Base-by-base conservation (phyloP, 306 rosid species). In the Cucumis melo region DNA sequence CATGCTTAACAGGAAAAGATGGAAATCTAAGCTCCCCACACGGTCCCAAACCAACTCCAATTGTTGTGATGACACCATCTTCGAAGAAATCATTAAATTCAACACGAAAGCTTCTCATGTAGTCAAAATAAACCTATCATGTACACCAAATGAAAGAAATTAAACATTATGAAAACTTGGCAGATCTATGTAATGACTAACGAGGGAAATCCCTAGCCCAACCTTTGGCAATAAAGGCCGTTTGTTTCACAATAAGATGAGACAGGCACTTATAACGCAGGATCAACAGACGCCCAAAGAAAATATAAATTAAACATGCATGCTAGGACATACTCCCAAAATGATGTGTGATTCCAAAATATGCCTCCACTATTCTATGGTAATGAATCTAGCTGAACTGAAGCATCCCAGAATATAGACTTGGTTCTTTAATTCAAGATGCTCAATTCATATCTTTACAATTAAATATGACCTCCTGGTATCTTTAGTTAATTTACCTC, bases 21-120 rank as follows among this genome's bases (percentile, higher is more conserved):
- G 99, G 98, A 82, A 86, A 92, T 77, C 98, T 86, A 39, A 95
- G 86, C 83, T 95, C 99, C 81, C 99, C 99, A 76, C 99, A 88
- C 8, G 99, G 98, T 79, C 99, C 99, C 68, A 95, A 82, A 67
- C 99, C 99, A 82, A 95, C 86, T 92, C 88, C 96, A 92, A 95
- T 82, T 89, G 82, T 81, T 74, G 96, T 84, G 88, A 95, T 87
- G 70, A 81, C 78, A 57, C 92, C 93, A 71, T 89, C 92, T 85
- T 87, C 91, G 53, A 95, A 92, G 81, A 81, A 89, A 77, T 92
- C 97, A 57, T 88, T 86, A 83, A 95, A 92, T 86, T 92, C 98
- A 51, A 90, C 85, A 75, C 99, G 90, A 81, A 95, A 95, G 87
- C 98, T 95, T 86, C 97, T 92, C 99, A 95, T 95, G 92, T 83